A percentile compares a stretch with the other conserved stretches of the same genome.
These are phyloP conservation scores for Parasitella parasitica DNA, from an alignment of 371 early-diverging fungal species.

Conservation along the genomic window DNA sequence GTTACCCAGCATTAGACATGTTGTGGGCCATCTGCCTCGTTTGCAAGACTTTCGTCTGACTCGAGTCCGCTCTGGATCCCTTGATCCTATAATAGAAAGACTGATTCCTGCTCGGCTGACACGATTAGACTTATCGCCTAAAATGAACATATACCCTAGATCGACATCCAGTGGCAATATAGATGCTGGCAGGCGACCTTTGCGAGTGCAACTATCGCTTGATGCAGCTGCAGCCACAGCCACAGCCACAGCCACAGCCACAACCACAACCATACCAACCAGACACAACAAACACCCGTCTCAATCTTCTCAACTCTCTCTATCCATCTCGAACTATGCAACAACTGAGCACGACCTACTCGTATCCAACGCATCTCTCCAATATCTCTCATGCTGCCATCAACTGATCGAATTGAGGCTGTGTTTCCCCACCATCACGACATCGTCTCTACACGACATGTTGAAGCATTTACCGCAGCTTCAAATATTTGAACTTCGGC, in stretches of 20 bases:
- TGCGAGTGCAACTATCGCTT: background rate
- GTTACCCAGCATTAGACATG: conserved; percentile 19
- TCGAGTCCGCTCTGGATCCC: conserved; percentile 26
- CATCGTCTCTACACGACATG: background rate
- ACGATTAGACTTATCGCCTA: background rate
- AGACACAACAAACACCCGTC: background rate
- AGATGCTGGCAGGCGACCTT: background rate
- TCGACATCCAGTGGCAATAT: background rate
- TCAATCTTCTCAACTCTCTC: background rate
- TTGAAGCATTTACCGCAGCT: background rate
- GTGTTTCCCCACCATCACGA: background rate
- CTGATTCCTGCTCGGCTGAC: conserved; percentile 8
- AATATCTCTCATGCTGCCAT: background rate
- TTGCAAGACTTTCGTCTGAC: conserved; percentile 43
- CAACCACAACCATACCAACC: background rate
- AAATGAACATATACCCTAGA: conserved; percentile 8
- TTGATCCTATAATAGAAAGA: conserved; percentile 21
- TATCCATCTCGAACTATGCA: conserved; percentile 1
- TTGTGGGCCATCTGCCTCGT: conserved; percentile 5
- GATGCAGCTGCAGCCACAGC: background rate
- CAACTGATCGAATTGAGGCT: background rate
- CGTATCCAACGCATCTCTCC: background rate
- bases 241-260: background rate
- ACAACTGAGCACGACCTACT: background rate
- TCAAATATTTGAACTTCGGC: conserved; percentile 1